Evolutionary conservation across 73 alveolate genomes (phyloP).

Genomic region (Uronychia binucleata): DNA sequence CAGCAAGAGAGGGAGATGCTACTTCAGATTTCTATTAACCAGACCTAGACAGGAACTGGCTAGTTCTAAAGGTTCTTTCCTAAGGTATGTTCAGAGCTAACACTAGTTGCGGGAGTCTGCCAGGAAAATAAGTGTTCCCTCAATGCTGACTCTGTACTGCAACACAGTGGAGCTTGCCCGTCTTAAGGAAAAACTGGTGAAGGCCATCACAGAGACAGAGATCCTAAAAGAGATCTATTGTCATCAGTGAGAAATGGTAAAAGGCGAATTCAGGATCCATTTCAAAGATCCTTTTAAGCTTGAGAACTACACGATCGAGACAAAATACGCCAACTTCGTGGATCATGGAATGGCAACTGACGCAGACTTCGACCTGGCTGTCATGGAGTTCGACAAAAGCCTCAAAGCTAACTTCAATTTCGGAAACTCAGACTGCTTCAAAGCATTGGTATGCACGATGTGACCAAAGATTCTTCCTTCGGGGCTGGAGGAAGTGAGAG

Average conservation of each 20-base stretch:
- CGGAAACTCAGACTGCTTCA: conserved; percentile 46
- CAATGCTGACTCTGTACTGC: conserved; percentile 51
- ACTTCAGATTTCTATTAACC: conserved; percentile 9
- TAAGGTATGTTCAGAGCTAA: too few relatives aligned
- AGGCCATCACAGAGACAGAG: conserved; percentile 42
- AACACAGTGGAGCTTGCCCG: conserved; percentile 55
- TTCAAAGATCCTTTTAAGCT: conserved; percentile 32
- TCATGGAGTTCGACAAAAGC: conserved; percentile 49
- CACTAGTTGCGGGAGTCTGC: conserved; percentile 35
- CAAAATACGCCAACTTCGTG: conserved; percentile 43
- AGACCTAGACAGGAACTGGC: conserved; percentile 12
- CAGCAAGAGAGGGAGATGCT: conserved; percentile 37
- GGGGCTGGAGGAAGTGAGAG: conserved; percentile 72
- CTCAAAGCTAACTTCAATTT: conserved; percentile 54
- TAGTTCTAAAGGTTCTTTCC: conserved; percentile 37
- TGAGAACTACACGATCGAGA: conserved; percentile 36
- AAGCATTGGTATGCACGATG: too few relatives aligned
- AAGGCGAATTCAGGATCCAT: conserved; percentile 24
- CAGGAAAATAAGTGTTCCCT: conserved; percentile 48
- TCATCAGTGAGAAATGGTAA: conserved; percentile 24
- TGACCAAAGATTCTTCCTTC: conserved; percentile 19
- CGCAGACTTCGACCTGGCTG: conserved; percentile 56
- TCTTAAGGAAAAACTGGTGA: conserved; percentile 40
- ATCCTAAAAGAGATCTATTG: conserved; percentile 42
- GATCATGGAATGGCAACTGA: conserved; percentile 68